phyloP scores from a whole-genome alignment of 2,329 filamentous ascomycete genomes.

The Thyridium curvatum region DNA sequence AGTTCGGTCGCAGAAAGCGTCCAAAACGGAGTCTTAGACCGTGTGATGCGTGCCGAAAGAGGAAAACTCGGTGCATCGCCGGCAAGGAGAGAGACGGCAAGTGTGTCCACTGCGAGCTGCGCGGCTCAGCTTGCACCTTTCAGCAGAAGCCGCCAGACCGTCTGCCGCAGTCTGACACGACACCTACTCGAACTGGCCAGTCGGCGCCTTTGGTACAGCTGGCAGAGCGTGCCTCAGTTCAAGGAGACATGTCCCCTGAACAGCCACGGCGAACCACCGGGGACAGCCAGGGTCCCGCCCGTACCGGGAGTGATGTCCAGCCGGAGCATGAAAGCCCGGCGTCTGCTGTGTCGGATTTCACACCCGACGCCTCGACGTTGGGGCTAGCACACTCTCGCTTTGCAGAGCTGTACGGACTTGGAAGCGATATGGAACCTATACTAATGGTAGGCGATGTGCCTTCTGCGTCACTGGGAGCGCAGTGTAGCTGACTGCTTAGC shows the following conservation, averaged over 20 bases:
- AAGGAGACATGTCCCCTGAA: conserved; percentile 2
- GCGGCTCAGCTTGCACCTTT: conserved; percentile 8
- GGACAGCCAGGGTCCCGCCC: background rate
- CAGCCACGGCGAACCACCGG: background rate
- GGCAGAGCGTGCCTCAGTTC: no score
- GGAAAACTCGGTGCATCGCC: conserved; percentile 23
- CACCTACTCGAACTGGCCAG: background rate
- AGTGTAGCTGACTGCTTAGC: background rate
- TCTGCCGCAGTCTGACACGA: conserved; percentile 8
- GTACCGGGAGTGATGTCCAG: background rate
- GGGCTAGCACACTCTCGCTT: conserved; percentile 17
- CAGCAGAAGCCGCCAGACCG: conserved; percentile 3
- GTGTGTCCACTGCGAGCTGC: conserved; percentile 10
- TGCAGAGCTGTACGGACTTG: conserved; percentile 23
- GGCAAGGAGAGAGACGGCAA: conserved; percentile 1
- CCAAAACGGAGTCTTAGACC: conserved; percentile 20
- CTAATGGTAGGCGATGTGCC: conserved; percentile 12
- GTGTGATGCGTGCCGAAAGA: conserved; percentile 24
- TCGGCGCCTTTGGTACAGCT: no score
- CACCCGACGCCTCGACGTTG: conserved; percentile 12
- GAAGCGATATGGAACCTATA: conserved; percentile 26
- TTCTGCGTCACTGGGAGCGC: no score
- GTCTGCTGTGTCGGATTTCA: conserved; percentile 2
- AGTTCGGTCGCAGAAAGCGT: conserved; percentile 19
- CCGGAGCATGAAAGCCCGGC: conserved; percentile 2